A percentile compares a stretch with the other conserved stretches of the same genome.
Evolutionary conservation across 2,329 filamentous ascomycete species (phyloP).

Genomic region (Fusarium sp.): DNA sequence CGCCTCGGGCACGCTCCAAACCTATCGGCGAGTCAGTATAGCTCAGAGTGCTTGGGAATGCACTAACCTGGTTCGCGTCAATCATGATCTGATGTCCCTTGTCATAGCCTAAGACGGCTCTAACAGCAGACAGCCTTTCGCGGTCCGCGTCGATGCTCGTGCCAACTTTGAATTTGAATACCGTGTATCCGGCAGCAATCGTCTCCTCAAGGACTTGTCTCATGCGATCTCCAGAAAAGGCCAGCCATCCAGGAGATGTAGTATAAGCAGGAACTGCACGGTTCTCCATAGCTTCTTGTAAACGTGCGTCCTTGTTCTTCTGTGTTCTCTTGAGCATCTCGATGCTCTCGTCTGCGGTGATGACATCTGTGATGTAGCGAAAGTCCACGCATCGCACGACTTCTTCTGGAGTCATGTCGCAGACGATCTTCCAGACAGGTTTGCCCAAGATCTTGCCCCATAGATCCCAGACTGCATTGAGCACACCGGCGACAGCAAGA

Average conservation of each 20-base stretch:
- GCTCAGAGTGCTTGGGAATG: too few relatives aligned
- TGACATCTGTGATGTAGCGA: slow-evolving; percentile 91
- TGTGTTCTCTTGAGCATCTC: slow-evolving; percentile 75
- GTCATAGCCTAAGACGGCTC: slow-evolving; percentile 87
- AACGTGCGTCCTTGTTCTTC: slow-evolving; percentile 79
- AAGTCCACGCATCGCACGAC: slow-evolving; percentile 93
- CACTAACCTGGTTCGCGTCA: slow-evolving; percentile 83
- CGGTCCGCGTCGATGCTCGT: slow-evolving; percentile 80
- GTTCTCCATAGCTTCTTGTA: slow-evolving; percentile 81
- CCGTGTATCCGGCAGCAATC: slow-evolving; percentile 80
- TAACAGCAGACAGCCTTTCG: slow-evolving; percentile 79
- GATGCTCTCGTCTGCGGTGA: slow-evolving; percentile 88
- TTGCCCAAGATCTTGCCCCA: slow-evolving; percentile 91
- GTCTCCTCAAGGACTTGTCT: slow-evolving; percentile 81
- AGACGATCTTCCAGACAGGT: slow-evolving; percentile 91
- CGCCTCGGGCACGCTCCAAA: slow-evolving; percentile 92
- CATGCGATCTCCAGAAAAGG: slow-evolving; percentile 92
- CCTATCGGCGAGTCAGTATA: too few relatives aligned
- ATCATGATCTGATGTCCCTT: slow-evolving; percentile 90
- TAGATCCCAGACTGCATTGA: slow-evolving; percentile 96
- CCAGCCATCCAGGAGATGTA: slow-evolving; percentile 92
- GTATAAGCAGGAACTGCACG: slow-evolving; percentile 91
- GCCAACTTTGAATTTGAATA: slow-evolving; percentile 95
- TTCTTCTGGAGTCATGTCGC: slow-evolving; percentile 91
- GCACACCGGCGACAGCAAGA: slow-evolving; percentile 88